Base-by-base conservation (phyloP, 2,329 filamentous ascomycete species). In the Fusarium begoniae region DNA sequence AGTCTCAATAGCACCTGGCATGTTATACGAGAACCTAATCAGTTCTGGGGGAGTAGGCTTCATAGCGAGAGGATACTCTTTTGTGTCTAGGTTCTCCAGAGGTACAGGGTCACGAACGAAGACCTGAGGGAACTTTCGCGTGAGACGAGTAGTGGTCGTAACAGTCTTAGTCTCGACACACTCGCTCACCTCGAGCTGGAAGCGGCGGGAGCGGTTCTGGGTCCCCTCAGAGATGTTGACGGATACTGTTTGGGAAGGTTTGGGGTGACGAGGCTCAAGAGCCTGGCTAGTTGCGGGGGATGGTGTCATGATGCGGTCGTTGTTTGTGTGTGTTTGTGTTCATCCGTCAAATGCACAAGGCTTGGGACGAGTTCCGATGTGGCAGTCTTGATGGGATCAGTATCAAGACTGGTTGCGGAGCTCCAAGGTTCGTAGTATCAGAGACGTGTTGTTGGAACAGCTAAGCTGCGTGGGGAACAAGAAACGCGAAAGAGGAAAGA, bases 121-220 rank as follows among this genome's bases (percentile, higher is more conserved):
- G 66, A 98, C 86, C n/a, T 94, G 94, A 53, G 96, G 95, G 75
- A 96, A 97, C 83, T 83, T 94, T 87, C 82, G 91, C 74, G 94
- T 94, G 4, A 95, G 97, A 2, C 94, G 97, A 2, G 95, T 98
- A 0, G 95, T 98, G 1, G 96, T 98, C 4, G 95, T 98, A 71
- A 98, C 90, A 17, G 89, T 92, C 81, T 90, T 91, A 22, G 90
- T 92, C 82, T 92, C 90, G 78, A 92, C 88, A 75, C 89, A 91
- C 77, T 92, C 90, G 69, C 88, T 88, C 53, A 92, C 84, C 72
- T 90, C 87, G 74, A 91, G 88, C 77, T 89, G 87, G 75, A 83
- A 85, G 74, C 77, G 84, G 68, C 78, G 82, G 74, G 76, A 79
- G 68, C 80, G 79, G 56, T 78, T 79, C 64, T 79, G 76, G 20